Evolutionary conservation across 495 filamentous ascomycete species (phyloP).

Genomic region (Tuber brumale): DNA sequence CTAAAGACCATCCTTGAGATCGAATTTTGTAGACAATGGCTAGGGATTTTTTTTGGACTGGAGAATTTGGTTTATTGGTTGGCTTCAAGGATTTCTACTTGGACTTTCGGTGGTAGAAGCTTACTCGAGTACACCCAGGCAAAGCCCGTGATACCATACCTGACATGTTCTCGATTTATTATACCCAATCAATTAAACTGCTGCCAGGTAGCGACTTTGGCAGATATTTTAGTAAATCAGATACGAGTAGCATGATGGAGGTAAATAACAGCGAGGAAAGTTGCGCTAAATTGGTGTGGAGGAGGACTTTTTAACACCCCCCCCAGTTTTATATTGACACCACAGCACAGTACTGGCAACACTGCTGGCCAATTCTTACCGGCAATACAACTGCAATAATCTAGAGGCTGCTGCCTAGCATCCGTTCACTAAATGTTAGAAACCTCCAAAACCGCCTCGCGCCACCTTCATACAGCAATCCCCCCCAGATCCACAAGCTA

Average conservation of each 20-base stretch:
- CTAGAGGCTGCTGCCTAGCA: background rate
- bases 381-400: background rate
- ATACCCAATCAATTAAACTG: background rate
- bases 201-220: background rate
- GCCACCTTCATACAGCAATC: background rate
- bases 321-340: background rate
- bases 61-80: background rate
- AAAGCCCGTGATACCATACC: background rate
- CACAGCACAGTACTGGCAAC: background rate
- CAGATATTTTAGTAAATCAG: background rate
- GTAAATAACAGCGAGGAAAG: background rate
- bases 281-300: background rate
- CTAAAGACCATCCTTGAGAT: background rate
- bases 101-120: background rate
- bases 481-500: background rate
- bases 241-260: background rate
- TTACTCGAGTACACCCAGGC: background rate
- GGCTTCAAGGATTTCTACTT: background rate
- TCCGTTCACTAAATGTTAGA: background rate
- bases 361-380: background rate
- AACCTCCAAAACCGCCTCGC: background rate
- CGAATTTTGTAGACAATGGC: background rate
- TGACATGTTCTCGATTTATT: background rate
- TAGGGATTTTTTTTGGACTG: background rate
- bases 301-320: background rate